phyloP scores from a whole-genome alignment of 331 rosid genomes.

The Cydonia oblonga region DNA sequence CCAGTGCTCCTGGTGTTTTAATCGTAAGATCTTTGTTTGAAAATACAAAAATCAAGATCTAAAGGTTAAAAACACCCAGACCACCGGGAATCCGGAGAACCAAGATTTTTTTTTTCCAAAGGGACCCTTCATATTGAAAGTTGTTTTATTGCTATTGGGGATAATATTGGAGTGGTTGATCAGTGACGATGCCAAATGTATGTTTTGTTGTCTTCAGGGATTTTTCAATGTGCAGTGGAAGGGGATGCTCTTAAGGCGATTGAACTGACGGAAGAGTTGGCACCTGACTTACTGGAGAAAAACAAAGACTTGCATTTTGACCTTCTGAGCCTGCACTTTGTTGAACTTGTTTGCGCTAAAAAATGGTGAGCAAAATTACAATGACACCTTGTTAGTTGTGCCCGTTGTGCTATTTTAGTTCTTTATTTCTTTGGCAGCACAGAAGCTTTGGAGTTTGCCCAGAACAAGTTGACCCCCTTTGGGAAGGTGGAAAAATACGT shows the following conservation, averaged over 20 bases:
- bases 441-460: constrained; percentile 96
- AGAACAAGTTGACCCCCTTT: constrained; percentile 62
- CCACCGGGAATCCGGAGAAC: too few species aligned
- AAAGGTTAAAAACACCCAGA: too few species aligned
- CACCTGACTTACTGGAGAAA: constrained; percentile 57
- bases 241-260: constrained; percentile 84
- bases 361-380: constrained; percentile 54
- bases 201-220: constrained; percentile 37
- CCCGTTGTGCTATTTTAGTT: constrained; percentile 13
- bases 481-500: constrained; percentile 59
- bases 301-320: constrained; percentile 79
- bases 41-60: too few species aligned
- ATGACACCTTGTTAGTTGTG: background rate
- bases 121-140: background rate
- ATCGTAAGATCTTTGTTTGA: too few species aligned
- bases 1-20: too few species aligned
- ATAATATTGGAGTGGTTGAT: constrained; percentile 7
- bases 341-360: constrained; percentile 65
- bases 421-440: constrained; percentile 76
- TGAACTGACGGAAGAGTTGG: constrained; percentile 68
- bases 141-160: background rate
- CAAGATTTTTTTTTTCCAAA: too few species aligned
- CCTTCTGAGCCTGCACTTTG: constrained; percentile 90
- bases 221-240: constrained; percentile 56
- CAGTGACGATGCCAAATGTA: constrained; percentile 10